Evolutionary conservation across 73 alveolate species (phyloP).

Genomic region (Stentor roeselii): DNA sequence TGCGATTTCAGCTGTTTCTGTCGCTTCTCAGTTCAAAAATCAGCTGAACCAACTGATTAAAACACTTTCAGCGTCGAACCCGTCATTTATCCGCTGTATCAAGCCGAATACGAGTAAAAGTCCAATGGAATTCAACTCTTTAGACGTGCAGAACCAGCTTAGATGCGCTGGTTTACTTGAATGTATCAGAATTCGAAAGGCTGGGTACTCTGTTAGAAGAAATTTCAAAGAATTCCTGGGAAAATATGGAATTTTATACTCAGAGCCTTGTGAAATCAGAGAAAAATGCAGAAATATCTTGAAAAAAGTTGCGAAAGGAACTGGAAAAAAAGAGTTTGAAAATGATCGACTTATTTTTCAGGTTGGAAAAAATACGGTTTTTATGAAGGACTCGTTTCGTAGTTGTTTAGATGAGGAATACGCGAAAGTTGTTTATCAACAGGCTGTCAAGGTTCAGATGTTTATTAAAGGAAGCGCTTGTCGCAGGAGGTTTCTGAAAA

Average conservation of each 20-base stretch:
- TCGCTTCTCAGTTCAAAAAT: constrained; percentile 68
- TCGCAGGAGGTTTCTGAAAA: no score
- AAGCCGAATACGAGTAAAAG: constrained; percentile 79
- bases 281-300: no score
- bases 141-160: constrained; percentile 71
- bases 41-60: constrained; percentile 72
- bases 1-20: constrained; percentile 14
- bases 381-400: constrained; percentile 57
- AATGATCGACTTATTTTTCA: constrained; percentile 35
- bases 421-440: constrained; percentile 23
- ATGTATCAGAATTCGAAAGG: constrained; percentile 89
- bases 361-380: constrained; percentile 50
- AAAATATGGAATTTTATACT: constrained; percentile 28
- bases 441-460: constrained; percentile 39
- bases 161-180: constrained; percentile 92
- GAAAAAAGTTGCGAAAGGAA: no score
- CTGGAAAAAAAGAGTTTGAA: constrained; percentile 32
- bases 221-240: constrained; percentile 67
- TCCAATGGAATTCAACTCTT: constrained; percentile 72
- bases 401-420: constrained; percentile 34
- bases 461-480: constrained; percentile 35
- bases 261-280: no score
- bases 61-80: constrained; percentile 67
- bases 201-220: constrained; percentile 70
- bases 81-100: constrained; percentile 85